phyloP scores from a whole-genome alignment of 345 rosid genomes.

The Aegle marmelos region DNA sequence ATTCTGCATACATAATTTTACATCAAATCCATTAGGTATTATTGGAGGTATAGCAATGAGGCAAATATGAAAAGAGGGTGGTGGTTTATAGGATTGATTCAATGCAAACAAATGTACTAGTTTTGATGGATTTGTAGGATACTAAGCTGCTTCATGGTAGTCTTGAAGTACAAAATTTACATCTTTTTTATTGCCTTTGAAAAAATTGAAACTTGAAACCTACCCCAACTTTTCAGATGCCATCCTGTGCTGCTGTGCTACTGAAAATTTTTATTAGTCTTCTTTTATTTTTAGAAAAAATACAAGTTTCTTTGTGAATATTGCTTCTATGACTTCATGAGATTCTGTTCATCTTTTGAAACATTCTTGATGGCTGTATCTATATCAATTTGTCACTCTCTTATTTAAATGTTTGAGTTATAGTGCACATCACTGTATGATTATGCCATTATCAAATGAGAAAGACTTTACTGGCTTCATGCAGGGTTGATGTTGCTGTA shows the following conservation, averaged over 20 bases:
- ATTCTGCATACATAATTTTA: not conserved
- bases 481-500: conserved; percentile 47
- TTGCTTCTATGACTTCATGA: not conserved
- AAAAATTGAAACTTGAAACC: not conserved
- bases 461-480: conserved; percentile 14
- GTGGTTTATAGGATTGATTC: not conserved
- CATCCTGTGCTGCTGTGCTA: not conserved
- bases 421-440: not conserved
- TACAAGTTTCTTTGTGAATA: not conserved
- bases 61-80: not conserved
- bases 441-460: not conserved
- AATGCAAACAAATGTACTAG: not conserved
- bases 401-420: not conserved
- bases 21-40: not conserved
- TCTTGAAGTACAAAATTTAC: not conserved
- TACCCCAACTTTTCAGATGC: not conserved
- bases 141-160: not conserved
- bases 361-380: not conserved
- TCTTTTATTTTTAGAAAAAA: not conserved
- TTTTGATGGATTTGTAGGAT: not conserved
- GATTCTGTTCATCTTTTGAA: not conserved
- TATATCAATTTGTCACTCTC: not conserved
- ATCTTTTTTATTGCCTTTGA: not conserved
- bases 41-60: not conserved
- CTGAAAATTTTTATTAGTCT: not conserved